Percentiles rank a stretch among this genome's conserved stretches.
phyloP scores from a whole-genome alignment of 2,329 filamentous ascomycete genomes.

The Fusarium mangiferae region DNA sequence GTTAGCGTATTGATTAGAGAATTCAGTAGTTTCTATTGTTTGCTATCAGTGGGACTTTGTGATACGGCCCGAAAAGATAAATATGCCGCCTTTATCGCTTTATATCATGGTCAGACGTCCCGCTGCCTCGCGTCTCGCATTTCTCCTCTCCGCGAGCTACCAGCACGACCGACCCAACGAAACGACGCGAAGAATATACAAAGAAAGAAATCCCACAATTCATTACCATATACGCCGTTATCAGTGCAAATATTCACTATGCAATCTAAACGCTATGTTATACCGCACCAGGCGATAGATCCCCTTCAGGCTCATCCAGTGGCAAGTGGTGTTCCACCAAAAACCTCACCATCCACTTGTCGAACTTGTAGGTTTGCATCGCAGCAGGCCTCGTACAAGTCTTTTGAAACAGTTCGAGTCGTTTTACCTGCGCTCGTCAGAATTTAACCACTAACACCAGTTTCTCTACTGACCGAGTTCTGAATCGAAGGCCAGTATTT shows the following conservation, averaged over 20 bases:
- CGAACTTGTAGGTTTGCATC: constrained; percentile 6
- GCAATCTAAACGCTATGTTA: neutral
- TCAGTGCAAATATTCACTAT: neutral
- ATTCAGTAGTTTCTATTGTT: neutral
- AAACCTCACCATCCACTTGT: constrained; percentile 15
- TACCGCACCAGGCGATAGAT: neutral
- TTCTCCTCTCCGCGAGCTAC: neutral
- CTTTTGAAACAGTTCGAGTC: neutral
- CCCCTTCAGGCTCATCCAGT: constrained; percentile 4
- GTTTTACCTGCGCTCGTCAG: neutral
- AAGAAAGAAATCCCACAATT: neutral
- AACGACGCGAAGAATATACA: too few relatives aligned
- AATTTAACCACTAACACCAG: neutral
- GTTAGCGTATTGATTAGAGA: neutral
- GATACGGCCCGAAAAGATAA: neutral
- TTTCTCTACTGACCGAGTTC: neutral
- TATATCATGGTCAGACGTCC: neutral
- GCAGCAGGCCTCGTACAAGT: neutral
- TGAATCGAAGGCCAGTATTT: constrained; percentile 4
- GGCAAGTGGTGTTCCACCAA: constrained; percentile 7
- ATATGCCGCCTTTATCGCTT: neutral
- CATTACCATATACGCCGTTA: neutral
- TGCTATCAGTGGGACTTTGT: neutral
- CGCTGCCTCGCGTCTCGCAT: neutral
- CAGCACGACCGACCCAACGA: neutral